phyloP scores from a whole-genome alignment of 306 rosid species.

The Corylus americana region DNA sequence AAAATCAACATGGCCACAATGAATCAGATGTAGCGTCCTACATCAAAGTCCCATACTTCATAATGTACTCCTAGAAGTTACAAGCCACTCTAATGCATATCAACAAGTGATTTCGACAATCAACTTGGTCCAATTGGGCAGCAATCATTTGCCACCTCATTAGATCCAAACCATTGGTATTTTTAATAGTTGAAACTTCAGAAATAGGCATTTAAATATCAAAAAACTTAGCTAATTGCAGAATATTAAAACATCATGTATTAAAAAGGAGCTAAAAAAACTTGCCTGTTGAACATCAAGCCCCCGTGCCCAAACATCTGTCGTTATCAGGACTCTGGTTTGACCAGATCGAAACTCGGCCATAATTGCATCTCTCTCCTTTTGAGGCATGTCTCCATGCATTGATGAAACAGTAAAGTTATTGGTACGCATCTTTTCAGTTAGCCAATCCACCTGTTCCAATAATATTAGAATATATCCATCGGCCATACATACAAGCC shows the following conservation, averaged over 20 bases:
- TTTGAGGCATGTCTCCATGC: constrained; percentile 99
- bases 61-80: background rate
- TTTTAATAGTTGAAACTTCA: background rate
- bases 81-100: background rate
- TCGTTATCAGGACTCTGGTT: constrained; percentile 93
- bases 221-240: background rate
- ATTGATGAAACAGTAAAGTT: constrained; percentile 92
- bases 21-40: too few species aligned
- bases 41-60: background rate
- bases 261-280: constrained; percentile 19
- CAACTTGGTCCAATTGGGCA: background rate
- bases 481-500: background rate
- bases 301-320: constrained; percentile 99
- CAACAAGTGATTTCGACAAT: background rate
- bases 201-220: background rate
- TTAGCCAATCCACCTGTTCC: constrained; percentile 92
- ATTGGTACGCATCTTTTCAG: constrained; percentile 93
- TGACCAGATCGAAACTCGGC: constrained; percentile 83
- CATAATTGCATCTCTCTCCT: constrained; percentile 96
- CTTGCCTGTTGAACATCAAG: constrained; percentile 98
- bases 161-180: background rate
- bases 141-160: background rate
- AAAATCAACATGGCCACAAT: too few species aligned
- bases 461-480: constrained; percentile 6
- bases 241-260: background rate